These are phyloP conservation scores for Psilocybe azurescens DNA, from an alignment of 768 basidiomycete species.

Conservation along the genomic window DNA sequence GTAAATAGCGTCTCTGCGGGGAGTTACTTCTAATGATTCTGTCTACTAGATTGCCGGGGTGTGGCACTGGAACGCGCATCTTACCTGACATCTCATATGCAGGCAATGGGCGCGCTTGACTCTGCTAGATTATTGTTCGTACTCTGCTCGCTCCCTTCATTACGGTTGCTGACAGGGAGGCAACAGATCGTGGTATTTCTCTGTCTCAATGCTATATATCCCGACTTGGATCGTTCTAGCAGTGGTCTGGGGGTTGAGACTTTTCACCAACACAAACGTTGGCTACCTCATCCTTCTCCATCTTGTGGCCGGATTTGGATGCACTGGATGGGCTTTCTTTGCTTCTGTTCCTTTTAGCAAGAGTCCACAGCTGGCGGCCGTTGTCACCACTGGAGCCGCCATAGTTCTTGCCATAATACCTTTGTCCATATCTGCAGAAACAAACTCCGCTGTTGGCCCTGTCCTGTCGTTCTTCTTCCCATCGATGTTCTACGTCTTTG, in stretches of 20 bases:
- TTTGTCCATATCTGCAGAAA: conserved; percentile 62
- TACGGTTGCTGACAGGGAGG: no score
- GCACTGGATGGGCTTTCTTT: conserved; percentile 77
- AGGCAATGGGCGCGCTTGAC: conserved; percentile 80
- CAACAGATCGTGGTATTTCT: conserved; percentile 68
- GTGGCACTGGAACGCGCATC: conserved; percentile 58
- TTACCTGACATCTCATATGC: conserved; percentile 71
- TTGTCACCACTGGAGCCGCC: conserved; percentile 65
- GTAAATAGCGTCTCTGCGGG: conserved; percentile 10
- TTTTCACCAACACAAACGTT: conserved; percentile 65
- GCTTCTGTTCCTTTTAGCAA: conserved; percentile 72
- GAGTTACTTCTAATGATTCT: no score
- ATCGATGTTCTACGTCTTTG: conserved; percentile 79
- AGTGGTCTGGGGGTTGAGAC: conserved; percentile 67
- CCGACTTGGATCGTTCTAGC: conserved; percentile 77
- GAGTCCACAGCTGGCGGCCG: conserved; percentile 74
- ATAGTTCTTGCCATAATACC: conserved; percentile 56
- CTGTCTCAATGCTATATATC: conserved; percentile 67
- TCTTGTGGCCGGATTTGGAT: conserved; percentile 65
- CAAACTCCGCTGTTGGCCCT: conserved; percentile 38
- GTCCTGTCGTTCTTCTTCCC: conserved; percentile 68
- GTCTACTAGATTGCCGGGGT: conserved; percentile 20
- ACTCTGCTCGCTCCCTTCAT: conserved; percentile 2
- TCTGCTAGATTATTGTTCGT: conserved; percentile 52
- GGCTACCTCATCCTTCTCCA: conserved; percentile 68